Evolutionary conservation across 495 filamentous ascomycete genomes (phyloP), one percentile per base, ranked within the genome.

Genomic region (Xylaria nigripes): DNA sequence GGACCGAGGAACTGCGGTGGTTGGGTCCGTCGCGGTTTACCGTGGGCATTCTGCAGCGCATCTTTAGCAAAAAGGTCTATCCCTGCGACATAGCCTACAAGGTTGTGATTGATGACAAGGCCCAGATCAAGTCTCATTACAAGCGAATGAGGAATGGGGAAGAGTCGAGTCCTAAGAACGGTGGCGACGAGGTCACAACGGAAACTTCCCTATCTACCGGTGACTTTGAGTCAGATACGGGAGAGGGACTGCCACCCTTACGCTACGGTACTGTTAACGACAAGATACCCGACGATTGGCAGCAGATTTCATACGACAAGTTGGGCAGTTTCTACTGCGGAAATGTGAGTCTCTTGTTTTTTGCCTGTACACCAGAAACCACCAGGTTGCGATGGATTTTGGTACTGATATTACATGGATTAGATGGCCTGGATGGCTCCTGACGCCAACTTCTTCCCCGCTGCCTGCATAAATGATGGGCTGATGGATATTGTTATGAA

Each of bases 251-350:
- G 8, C 93, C 90, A 12, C 66, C 80, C 6, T 74, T 97, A 36
- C 74, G 81, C 56, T 95, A 85, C 59, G 93, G 93, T 18, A 89
- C 86, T 0, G 76, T 92, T 50, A 77, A 80, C 45, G 87, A 92
- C 57, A 76, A 85, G 7, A 65, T 96, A 2, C 90, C 90, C 0
- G 69, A 77, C 8, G 84, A 81, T 30, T 95, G 90, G 87, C 76
- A 85, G 48, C 70, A 85, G 19, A 68, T 86, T 10, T 81, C 86
- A 5, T 76, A 84, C 47, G 82, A 89, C 51, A 87, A 82, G 16
- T 72, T 98, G 36, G 90, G 91, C 6, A 96, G 87, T 64, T 96
- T 98, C 72, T 96, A 93, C 67, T 85, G 85, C 8, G 93, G 93
- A 48, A 98, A 96, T 62, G 81, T 81, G 63, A 62, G 71, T 64